Base-by-base conservation (phyloP, 2,329 filamentous ascomycete genomes). In the Fusarium pseudoanthophilum region DNA sequence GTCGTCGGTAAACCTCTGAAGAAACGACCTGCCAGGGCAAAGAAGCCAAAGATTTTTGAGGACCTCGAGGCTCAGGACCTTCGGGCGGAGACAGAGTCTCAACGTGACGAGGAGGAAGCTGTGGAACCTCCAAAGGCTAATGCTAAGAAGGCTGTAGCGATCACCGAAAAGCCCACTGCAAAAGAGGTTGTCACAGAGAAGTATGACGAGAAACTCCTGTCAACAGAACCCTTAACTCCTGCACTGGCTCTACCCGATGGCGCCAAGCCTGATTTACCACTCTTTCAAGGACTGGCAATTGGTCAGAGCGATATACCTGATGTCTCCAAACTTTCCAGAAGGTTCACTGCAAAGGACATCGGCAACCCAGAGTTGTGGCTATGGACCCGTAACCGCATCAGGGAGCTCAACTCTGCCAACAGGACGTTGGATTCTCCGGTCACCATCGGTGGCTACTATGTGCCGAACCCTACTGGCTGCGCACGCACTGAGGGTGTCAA, bases 401-500 rank as follows among this genome's bases (percentile, higher is more conserved):
- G 86, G 24, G 86, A 89, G 71, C 83, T 91, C 43, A 90, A 91
- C 71, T 82, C 84, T 5, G 57, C 67, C 7, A 69, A 79, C 26
- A 75, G 77, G 18, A 70, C 74, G 28, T 42, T 74, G 42, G 71
- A 80, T 32, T 78, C 72, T 8, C 77, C 86, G 3, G 81, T 86
- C 21, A 78, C 79, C 24, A 91, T 92, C 49, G 86, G 87, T 37
- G 90, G 90, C 26, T 92, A 92, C 78, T 98, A 98, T 79, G 93
- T 98, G 45, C 91, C 93, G 0, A 99, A 98, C 75, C 71, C 87
- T 1, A 94, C 94, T 15, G 96, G 96, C 39, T 93, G 91, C 76
- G 96, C 96, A 64, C 90, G 96, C 64, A 98, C 96, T 0, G 95
- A 99, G 84, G 95, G 95, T 34, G 91, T 95, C 78, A 95, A 97